Evolutionary conservation across 2,329 filamentous ascomycete species (phyloP).

Genomic region (Amauroascus niger): DNA sequence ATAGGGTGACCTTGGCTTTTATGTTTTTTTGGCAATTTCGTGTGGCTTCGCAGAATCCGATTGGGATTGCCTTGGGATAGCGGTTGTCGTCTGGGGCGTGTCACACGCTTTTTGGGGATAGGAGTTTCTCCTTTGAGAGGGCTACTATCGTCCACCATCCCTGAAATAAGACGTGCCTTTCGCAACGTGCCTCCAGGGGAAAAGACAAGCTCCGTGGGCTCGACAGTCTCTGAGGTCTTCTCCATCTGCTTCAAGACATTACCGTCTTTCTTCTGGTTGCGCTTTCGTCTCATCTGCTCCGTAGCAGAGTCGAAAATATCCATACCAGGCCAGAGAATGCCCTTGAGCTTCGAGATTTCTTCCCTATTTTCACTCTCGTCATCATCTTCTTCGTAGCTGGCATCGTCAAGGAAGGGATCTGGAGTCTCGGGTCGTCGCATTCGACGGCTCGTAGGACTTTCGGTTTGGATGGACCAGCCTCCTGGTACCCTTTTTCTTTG

Average conservation of each 20-base stretch:
- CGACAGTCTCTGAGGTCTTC: slow-evolving; percentile 35
- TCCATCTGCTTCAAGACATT: slow-evolving; percentile 40
- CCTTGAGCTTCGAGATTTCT: slow-evolving; percentile 38
- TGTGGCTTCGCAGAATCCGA: slow-evolving; percentile 22
- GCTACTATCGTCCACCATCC: slow-evolving; percentile 40
- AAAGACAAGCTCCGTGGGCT: slow-evolving; percentile 41
- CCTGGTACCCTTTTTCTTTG: slow-evolving; percentile 3
- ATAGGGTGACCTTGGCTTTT: slow-evolving; percentile 12
- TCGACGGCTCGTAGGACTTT: neutral
- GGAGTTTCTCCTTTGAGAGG: slow-evolving; percentile 39
- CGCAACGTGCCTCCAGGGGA: slow-evolving; percentile 36
- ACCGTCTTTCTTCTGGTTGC: slow-evolving; percentile 45
- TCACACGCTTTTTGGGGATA: slow-evolving; percentile 30
- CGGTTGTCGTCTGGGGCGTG: slow-evolving; percentile 23
- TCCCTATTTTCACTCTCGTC: slow-evolving; percentile 23
- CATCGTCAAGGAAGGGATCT: slow-evolving; percentile 19
- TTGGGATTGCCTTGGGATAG: slow-evolving; percentile 30
- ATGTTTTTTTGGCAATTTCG: slow-evolving; percentile 23
- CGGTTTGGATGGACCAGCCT: slow-evolving; percentile 2
- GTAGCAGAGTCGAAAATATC: slow-evolving; percentile 45
- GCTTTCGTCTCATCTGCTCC: slow-evolving; percentile 39
- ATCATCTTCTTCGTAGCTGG: slow-evolving; percentile 19
- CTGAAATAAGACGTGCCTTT: slow-evolving; percentile 39
- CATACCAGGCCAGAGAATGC: slow-evolving; percentile 44
- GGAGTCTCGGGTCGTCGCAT: slow-evolving; percentile 11